These are phyloP conservation scores for Xylaria sp. DNA, from an alignment of 2,329 filamentous ascomycete genomes.

Conservation along the genomic window DNA sequence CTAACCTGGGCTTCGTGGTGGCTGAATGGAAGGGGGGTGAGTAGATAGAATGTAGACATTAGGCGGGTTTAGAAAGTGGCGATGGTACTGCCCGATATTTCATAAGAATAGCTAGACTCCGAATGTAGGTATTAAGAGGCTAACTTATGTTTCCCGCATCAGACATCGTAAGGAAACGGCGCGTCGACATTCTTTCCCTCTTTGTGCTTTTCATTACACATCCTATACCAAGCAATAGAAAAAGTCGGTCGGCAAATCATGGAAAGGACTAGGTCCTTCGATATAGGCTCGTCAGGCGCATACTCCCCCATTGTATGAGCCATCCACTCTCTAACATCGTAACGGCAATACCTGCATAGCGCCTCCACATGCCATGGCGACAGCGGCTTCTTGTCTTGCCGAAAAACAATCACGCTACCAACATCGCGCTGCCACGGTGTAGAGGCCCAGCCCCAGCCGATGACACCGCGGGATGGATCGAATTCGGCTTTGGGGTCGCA, in stretches of 20 bases:
- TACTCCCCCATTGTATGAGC: conserved; percentile 16
- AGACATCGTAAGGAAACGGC: conserved; percentile 20
- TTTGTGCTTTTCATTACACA: background rate
- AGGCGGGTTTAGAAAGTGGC: no score
- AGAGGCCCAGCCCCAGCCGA: background rate
- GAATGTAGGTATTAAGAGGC: background rate
- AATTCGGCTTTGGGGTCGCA: background rate
- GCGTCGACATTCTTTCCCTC: background rate
- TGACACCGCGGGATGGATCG: background rate
- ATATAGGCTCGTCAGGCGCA: conserved; percentile 20
- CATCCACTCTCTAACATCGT: background rate
- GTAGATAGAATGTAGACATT: background rate
- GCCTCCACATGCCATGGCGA: conserved; percentile 16
- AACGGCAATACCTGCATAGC: conserved; percentile 22
- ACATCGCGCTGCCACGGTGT: background rate
- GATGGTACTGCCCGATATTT: no score
- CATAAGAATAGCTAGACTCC: no score
- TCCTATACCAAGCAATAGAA: conserved; percentile 4
- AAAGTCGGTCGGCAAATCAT: conserved; percentile 25
- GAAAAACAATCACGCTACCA: conserved; percentile 23
- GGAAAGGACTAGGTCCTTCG: conserved; percentile 8
- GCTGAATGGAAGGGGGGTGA: conserved; percentile 38
- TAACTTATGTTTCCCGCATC: background rate
- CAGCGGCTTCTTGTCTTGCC: conserved; percentile 26
- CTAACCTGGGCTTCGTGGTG: conserved; percentile 39